Evolutionary conservation across 805 yeast species (phyloP).

Genomic region (Hanseniaspora lindneri): DNA sequence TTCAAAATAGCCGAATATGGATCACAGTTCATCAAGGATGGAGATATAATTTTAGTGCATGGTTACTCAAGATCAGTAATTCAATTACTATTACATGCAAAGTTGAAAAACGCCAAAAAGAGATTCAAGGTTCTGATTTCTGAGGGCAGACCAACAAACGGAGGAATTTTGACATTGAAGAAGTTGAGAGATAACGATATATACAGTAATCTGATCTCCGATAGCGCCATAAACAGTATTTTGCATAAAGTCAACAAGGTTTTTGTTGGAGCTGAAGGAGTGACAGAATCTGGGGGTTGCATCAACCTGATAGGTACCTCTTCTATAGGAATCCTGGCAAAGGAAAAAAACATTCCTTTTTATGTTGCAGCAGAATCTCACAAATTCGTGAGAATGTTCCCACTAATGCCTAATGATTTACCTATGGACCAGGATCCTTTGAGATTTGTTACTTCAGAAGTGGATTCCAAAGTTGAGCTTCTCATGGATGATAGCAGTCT

Average conservation of each 20-base stretch:
- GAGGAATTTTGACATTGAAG: conserved; percentile 62
- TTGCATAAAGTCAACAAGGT: conserved; percentile 86
- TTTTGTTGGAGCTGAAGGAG: conserved; percentile 97
- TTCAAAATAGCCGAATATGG: conserved; percentile 81
- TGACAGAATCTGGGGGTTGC: conserved; percentile 96
- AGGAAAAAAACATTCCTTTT: conserved; percentile 80
- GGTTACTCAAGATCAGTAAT: conserved; percentile 85
- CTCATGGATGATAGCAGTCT: conserved; percentile 9
- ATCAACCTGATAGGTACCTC: conserved; percentile 91
- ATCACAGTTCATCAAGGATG: conserved; percentile 79
- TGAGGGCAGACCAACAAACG: conserved; percentile 78
- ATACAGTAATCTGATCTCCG: conserved; percentile 80
- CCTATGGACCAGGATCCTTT: conserved; percentile 46
- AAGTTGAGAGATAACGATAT: conserved; percentile 57
- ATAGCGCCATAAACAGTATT: conserved; percentile 85
- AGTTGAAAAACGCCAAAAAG: conserved; percentile 36
- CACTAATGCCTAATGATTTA: conserved; percentile 82
- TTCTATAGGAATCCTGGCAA: conserved; percentile 86
- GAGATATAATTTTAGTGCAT: conserved; percentile 80
- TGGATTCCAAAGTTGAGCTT: conserved; percentile 1
- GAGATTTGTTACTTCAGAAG: conserved; percentile 30
- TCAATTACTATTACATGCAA: conserved; percentile 60
- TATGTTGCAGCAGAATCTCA: conserved; percentile 92
- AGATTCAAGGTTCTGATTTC: conserved; percentile 87
- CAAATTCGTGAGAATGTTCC: conserved; percentile 92